Base-by-base conservation (phyloP, 257 asterid species). In the Solanum appendiculatum region DNA sequence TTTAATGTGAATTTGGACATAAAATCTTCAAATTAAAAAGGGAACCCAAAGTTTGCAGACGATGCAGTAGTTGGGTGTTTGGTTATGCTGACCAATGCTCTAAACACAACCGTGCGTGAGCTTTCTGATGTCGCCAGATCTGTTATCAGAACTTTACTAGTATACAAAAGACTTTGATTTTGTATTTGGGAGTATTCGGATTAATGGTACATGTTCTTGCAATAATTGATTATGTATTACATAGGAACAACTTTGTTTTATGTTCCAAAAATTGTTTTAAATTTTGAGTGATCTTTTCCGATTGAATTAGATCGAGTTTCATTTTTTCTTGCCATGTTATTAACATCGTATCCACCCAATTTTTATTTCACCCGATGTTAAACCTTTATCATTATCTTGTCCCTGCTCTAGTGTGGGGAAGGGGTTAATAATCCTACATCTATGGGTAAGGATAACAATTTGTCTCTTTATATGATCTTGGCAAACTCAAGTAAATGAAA, bases 111-210 rank as follows among this genome's bases (percentile, higher is more conserved):
- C 3, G 86, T 91, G 37, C 91, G 83, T 58, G 94, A 92, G 9
- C 88, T 92, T 27, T 92, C 92, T 23, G 84, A 39, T 34, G 91
- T 92, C 23, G 94, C 93, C 36, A 73, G 36, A 48, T 91, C 90
- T 64, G 80, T 92, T 36, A 89, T 90, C 60, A 86, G 54, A 29
- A 88, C 80, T 46, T 88, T 92, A 89, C 92, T 92, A 33, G 34
- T 33, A 33, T 36, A 48, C 89, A 85, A 56, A 56, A 56, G 25
- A 60, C 5, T 23, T 23, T n/a, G 69, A 60, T 9, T 60, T 63
- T 63, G 18, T 63, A 63, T n/a, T 25, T 25, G 34, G 13, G 69
- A 60, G 31, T 60, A 10, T 60, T 23, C 1, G 5, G 2, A 1
- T 40, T 40, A 40, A 40, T 40, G 2, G 46, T 40, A 63, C 27